Evolutionary conservation across 306 rosid species (phyloP), one percentile per base, ranked within the genome.

Genomic region (Mimosa bimucronata): DNA sequence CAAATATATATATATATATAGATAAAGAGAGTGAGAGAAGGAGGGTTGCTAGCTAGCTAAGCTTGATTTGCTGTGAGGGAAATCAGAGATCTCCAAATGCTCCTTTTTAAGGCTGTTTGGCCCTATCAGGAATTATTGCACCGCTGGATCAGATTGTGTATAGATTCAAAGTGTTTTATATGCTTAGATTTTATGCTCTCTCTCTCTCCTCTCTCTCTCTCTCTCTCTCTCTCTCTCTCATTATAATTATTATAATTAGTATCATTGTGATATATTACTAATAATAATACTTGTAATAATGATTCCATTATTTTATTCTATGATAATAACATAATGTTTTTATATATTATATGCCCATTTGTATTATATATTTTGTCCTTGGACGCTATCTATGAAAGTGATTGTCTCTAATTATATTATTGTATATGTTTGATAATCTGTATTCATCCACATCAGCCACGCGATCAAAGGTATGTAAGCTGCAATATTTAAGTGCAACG

Each of bases 61-160:
- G 57, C 18, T 58, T 19, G 10, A 42, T 30, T 68, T 13, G 76
- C 73, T 76, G 83, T 11, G 50, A 79, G 85, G 83, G 82, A 80
- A 85, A 82, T 88, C 74, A 78, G 89, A 89, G 97, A 94, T 89
- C 95, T 88, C 66, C 73, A 60, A 38, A 29, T 31, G 60, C 74
- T 75, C 79, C 81, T 82, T 85, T 83, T 86, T 85, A 81, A 88
- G 79, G 79, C 62, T 76, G 77, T 61, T 79, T 76, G 76, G 80
- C 60, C 30, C 58, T 81, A 52, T 19, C 75, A 77, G 66, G 86
- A 83, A 87, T 85, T 83, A 84, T 90, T 80, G 95, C 95, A 85
- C 86, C 88, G 97, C 98, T 94, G 98, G 93, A 89, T 86, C 90
- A 85, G 95, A 91, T 90, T 91, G 87, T 90, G 85, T 87, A 46